Conservation (phyloP, 495 filamentous ascomycete genomes). For the Penicillium cosmopolitanum region DNA sequence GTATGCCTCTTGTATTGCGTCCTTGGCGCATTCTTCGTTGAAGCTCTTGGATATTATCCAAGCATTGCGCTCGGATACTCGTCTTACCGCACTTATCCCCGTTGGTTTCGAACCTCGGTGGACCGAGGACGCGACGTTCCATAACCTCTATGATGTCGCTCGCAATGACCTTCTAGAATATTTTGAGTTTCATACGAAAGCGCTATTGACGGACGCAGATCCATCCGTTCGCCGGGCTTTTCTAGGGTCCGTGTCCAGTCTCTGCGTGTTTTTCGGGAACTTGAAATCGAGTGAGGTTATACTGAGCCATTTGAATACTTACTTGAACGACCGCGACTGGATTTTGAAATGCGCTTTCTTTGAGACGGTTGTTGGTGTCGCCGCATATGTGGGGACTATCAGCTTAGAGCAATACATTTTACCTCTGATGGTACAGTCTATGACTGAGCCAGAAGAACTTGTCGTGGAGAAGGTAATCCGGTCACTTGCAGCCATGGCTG, state of each 20-base stretch:
- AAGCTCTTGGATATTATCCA: slow-evolving; percentile 90
- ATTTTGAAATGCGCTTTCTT: slow-evolving; percentile 96
- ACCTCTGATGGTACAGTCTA: slow-evolving; percentile 94
- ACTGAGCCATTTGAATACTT: slow-evolving; percentile 93
- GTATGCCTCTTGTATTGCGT: slow-evolving; percentile 90
- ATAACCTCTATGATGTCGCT: slow-evolving; percentile 81
- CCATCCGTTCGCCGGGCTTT: slow-evolving; percentile 91
- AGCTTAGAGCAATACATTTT: slow-evolving; percentile 95
- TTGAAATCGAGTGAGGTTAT: slow-evolving; percentile 90
- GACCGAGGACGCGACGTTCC: slow-evolving; percentile 78
- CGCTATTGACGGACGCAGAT: slow-evolving; percentile 83
- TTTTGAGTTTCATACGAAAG: slow-evolving; percentile 87
- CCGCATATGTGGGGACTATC: slow-evolving; percentile 82
- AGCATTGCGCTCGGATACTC: slow-evolving; percentile 81
- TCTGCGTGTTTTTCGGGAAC: slow-evolving; percentile 95
- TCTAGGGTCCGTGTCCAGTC: slow-evolving; percentile 85
- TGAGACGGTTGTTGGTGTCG: slow-evolving; percentile 91
- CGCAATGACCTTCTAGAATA: slow-evolving; percentile 73
- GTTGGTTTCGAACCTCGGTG: slow-evolving; percentile 58
- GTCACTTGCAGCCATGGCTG: slow-evolving; percentile 86
- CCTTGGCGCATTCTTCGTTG: slow-evolving; percentile 85
- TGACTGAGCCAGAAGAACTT: slow-evolving; percentile 93
- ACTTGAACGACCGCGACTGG: slow-evolving; percentile 96
- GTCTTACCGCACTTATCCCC: slow-evolving; percentile 75
- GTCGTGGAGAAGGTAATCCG: slow-evolving; percentile 90